Conservation (phyloP, 2,329 filamentous ascomycete species). For the Ramularia collo-cygni region DNA sequence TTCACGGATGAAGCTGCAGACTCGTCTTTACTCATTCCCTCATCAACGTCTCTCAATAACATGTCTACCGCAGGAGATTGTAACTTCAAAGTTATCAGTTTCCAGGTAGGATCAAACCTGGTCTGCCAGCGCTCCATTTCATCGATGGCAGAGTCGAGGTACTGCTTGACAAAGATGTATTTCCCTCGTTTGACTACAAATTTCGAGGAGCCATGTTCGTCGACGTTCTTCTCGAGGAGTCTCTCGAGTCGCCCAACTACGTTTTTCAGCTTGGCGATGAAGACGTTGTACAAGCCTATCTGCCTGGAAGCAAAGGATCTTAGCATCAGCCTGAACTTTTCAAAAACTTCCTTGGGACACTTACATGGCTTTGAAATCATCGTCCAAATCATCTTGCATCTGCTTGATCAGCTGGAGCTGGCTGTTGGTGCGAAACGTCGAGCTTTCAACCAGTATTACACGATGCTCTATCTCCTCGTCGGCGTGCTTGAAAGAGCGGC, state of each 20-base stretch:
- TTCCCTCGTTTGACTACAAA: conserved; percentile 2
- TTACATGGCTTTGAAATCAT: conserved; percentile 17
- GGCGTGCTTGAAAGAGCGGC: conserved; percentile 13
- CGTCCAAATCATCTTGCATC: conserved; percentile 17
- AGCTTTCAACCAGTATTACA: conserved; percentile 14
- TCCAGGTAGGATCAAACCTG: conserved; percentile 31
- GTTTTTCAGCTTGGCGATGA: conserved; percentile 13
- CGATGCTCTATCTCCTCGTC: conserved; percentile 17
- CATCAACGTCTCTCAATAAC: not conserved
- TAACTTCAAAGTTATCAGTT: conserved; percentile 19
- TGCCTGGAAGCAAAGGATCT: not conserved
- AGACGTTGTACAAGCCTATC: not conserved
- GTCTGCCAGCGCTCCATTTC: conserved; percentile 31
- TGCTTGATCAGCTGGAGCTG: conserved; percentile 24
- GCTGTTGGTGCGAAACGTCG: conserved; percentile 18
- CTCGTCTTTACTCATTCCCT: not conserved
- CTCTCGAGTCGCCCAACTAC: conserved; percentile 8
- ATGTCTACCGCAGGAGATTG: not conserved
- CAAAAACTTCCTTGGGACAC: too few relatives aligned
- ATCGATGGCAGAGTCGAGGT: conserved; percentile 18
- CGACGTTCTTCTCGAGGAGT: conserved; percentile 6
- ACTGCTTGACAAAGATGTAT: not conserved
- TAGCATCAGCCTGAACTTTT: not conserved
- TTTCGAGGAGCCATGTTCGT: conserved; percentile 1
- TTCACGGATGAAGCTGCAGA: too few relatives aligned